These are phyloP conservation scores for Rhizomucor pusillus DNA, from an alignment of 371 early-diverging fungal species.

Conservation along the genomic window DNA sequence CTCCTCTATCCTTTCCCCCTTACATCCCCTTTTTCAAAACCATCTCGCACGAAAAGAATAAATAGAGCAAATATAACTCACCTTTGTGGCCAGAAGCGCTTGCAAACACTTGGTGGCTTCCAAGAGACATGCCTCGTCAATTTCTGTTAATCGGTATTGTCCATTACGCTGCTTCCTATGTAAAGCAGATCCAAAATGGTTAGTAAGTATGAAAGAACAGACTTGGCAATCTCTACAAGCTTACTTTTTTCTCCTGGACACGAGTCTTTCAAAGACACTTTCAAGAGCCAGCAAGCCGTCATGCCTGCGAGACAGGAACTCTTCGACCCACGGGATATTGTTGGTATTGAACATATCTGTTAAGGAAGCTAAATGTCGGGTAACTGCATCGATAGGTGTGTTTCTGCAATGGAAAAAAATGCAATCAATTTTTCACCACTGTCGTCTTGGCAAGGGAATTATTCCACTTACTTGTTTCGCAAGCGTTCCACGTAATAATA, in stretches of 20 bases:
- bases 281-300: slow-evolving; percentile 54
- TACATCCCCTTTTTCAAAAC: no score
- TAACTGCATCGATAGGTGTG: slow-evolving; percentile 35
- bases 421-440: background rate
- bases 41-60: no score
- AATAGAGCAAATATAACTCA: slow-evolving; percentile 22
- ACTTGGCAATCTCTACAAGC: no score
- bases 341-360: slow-evolving; percentile 48
- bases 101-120: slow-evolving; percentile 63
- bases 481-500: slow-evolving; percentile 43
- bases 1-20: no score
- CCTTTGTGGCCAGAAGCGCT: slow-evolving; percentile 57
- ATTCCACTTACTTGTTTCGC: slow-evolving; percentile 28
- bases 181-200: no score
- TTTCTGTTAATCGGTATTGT: slow-evolving; percentile 11
- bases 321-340: slow-evolving; percentile 56
- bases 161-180: slow-evolving; percentile 10
- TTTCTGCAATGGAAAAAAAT: slow-evolving; percentile 20
- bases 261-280: slow-evolving; percentile 47
- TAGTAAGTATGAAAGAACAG: no score
- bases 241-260: slow-evolving; percentile 47
- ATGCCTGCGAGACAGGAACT: slow-evolving; percentile 52
- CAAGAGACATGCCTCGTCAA: slow-evolving; percentile 35
- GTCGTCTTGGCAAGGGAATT: slow-evolving; percentile 1
- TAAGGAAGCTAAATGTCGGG: slow-evolving; percentile 53